Evolutionary conservation across 2,329 filamentous ascomycete genomes (phyloP), one percentile per base, ranked within the genome.

Genomic region (Colletotrichum australisinense): DNA sequence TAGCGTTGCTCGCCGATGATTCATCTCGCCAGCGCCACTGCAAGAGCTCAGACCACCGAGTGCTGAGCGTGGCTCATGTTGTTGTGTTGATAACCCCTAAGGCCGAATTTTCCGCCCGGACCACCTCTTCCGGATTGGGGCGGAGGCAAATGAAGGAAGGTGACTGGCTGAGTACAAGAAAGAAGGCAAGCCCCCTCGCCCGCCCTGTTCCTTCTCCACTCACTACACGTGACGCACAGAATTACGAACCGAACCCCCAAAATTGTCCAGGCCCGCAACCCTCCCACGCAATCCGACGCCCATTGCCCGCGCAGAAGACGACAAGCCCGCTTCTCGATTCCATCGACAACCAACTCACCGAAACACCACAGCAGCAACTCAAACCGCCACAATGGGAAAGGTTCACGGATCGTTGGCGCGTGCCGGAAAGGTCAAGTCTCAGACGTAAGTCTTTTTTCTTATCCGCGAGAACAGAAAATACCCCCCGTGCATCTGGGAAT

Each of bases 371-470:
- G 60, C 74, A 76, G 64, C 69, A 72, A 72, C 74, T 67, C 70
- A 73, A 71, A 76, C 77, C 76, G 69, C 74, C 75, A 75, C 74
- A 78, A 77, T 83, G 81, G 81, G 81, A 79, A 83, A 83, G 77
- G 81, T 96, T 87, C 94, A 96, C 93, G 94, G 94, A 86, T 97
- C 94, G 85, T 93, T 97, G 88, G 94, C 94, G 86, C 94, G 94
- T 95, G 94, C 94, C 67, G 95, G 95, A 90, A 97, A 97, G 92
- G 95, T 98, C 92, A 97, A 97, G 93, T 96, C 94, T 88, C 94
- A 96, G 88, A 96, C 94, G 93, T 73, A 73, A 73, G 71, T 73
- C 71, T 73, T 49, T n/a, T 49, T 49, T 66, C 67, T 73, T 62
- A 56, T 56, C 67, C 60, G 46, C n/a, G 35, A 24, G 42, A 53